phyloP scores from a whole-genome alignment of 1,284 basidiomycete species.

The Gymnopus androsaceus region DNA sequence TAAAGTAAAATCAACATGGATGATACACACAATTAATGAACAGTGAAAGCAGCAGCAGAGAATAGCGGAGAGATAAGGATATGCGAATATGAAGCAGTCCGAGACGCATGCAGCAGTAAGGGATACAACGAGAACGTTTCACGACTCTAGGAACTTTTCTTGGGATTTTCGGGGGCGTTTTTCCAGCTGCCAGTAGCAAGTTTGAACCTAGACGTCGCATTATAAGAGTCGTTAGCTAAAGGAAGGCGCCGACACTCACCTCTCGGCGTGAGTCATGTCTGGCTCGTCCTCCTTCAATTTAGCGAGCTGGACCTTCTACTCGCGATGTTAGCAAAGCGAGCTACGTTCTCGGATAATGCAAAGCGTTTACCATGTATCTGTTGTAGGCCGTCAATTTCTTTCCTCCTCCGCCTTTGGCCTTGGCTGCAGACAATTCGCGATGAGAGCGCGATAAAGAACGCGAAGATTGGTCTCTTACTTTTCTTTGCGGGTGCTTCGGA shows the following conservation, averaged over 20 bases:
- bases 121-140: background rate
- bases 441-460: background rate
- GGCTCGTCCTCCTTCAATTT: slow-evolving; percentile 73
- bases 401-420: slow-evolving; percentile 33
- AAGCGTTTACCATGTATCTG: slow-evolving; percentile 64
- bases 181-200: slow-evolving; percentile 77
- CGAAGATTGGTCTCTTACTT: slow-evolving; percentile 28
- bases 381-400: slow-evolving; percentile 69
- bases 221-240: slow-evolving; percentile 10
- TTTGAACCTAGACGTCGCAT: slow-evolving; percentile 57
- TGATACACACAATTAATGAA: slow-evolving; percentile 1
- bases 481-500: slow-evolving; percentile 41
- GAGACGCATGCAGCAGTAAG: background rate
- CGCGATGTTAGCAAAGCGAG: background rate
- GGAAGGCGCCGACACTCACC: slow-evolving; percentile 41
- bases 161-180: slow-evolving; percentile 67
- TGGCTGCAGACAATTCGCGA: slow-evolving; percentile 8
- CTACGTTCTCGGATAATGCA: background rate
- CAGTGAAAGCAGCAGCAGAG: background rate
- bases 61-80: slow-evolving; percentile 2
- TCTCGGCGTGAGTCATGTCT: slow-evolving; percentile 67
- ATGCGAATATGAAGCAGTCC: background rate
- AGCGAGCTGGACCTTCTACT: slow-evolving; percentile 65
- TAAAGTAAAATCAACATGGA: slow-evolving; percentile 8
- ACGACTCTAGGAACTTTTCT: slow-evolving; percentile 21